Percentiles rank a stretch among this genome's conserved stretches.
phyloP scores from a whole-genome alignment of 331 rosid genomes.

The Ulmus americana region DNA sequence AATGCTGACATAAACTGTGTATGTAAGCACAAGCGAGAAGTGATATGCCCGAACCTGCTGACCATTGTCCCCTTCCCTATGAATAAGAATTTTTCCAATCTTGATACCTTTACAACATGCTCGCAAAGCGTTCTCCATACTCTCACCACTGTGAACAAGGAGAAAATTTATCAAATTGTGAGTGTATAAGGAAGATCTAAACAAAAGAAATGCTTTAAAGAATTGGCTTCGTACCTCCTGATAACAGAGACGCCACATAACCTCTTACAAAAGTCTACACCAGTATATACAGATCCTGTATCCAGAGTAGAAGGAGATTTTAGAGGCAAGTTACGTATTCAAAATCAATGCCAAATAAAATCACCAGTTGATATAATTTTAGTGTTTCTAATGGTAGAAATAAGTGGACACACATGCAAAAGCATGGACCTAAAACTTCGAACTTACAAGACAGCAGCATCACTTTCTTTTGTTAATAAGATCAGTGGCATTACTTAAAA shows the following conservation, averaged over 20 bases:
- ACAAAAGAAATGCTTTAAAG: conserved; percentile 6
- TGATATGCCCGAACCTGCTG: conserved; percentile 62
- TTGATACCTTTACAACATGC: conserved; percentile 98
- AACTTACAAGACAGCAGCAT: not conserved
- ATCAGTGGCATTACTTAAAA: not conserved
- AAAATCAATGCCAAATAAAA: too few species aligned
- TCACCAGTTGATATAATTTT: not conserved
- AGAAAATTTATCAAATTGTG: conserved; percentile 13
- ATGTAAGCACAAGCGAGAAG: not conserved
- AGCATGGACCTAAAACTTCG: not conserved
- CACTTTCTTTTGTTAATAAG: not conserved
- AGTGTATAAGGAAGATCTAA: not conserved
- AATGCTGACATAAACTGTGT: not conserved
- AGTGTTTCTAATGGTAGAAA: not conserved
- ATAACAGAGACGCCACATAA: conserved; percentile 89
- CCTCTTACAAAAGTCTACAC: conserved; percentile 96
- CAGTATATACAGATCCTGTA: conserved; percentile 84
- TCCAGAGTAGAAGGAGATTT: conserved; percentile 17
- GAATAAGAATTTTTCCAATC: conserved; percentile 97
- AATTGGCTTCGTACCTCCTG: conserved; percentile 56
- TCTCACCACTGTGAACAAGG: conserved; percentile 67
- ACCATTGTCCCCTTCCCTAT: conserved; percentile 96
- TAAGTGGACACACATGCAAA: not conserved
- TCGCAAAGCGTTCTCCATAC: conserved; percentile 96
- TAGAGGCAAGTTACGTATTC: not conserved